Percentiles rank a stretch among this genome's conserved stretches.
Evolutionary conservation across 2,329 filamentous ascomycete species (phyloP).

Genomic region (Fusarium anguioides): DNA sequence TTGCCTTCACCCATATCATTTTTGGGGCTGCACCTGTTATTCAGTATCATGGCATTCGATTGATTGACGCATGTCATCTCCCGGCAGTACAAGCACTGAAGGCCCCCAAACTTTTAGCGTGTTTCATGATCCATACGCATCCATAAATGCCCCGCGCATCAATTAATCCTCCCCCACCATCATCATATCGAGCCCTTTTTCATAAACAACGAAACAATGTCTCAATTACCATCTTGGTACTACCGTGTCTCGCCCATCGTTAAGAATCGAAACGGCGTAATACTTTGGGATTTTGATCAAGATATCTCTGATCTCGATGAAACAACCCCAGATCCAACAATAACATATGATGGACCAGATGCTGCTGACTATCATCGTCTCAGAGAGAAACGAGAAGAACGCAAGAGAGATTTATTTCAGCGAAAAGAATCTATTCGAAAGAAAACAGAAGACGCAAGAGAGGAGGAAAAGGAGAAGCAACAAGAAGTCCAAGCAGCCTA

Average conservation of each 20-base stretch:
- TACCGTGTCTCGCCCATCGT: not conserved
- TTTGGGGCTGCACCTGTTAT: too few species aligned
- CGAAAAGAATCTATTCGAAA: not conserved
- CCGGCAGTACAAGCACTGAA: not conserved
- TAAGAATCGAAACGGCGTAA: fast-evolving
- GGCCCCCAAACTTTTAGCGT: not conserved
- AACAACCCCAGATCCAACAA: not conserved
- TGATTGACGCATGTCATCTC: not conserved
- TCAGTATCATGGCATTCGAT: too few species aligned
- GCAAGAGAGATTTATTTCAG: not conserved
- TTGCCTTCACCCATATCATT: too few species aligned
- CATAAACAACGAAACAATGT: not conserved
- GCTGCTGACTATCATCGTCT: not conserved
- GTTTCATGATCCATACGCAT: too few species aligned
- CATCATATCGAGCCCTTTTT: not conserved
- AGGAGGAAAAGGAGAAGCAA: not conserved
- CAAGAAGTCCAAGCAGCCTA: not conserved
- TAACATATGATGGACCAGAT: not conserved
- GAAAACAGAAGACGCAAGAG: not conserved
- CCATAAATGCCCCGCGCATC: not conserved
- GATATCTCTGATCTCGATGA: slow-evolving; percentile 11
- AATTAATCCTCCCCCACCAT: too few species aligned
- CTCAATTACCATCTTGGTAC: not conserved
- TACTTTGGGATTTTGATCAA: slow-evolving; percentile 1
- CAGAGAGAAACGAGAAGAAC: not conserved